phyloP scores from a whole-genome alignment of 192 early-diverging fungal genomes.

The Entrophospora sp. region DNA sequence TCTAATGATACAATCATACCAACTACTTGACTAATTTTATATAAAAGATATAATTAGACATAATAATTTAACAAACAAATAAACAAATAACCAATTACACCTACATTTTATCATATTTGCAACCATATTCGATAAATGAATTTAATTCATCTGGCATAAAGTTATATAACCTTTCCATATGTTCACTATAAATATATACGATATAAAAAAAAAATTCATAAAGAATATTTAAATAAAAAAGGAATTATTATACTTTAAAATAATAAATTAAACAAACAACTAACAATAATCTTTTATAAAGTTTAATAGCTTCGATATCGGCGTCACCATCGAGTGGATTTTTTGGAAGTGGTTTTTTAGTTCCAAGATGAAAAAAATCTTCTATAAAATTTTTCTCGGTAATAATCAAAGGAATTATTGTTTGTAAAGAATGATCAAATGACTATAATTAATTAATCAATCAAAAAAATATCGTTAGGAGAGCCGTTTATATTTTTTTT shows the following conservation, averaged over 20 bases:
- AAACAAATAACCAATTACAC: slow-evolving; percentile 12
- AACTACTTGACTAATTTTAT: slow-evolving; percentile 45
- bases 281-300: slow-evolving; percentile 56
- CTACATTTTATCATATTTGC: slow-evolving; percentile 64
- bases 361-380: slow-evolving; percentile 70
- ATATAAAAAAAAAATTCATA: slow-evolving; percentile 5
- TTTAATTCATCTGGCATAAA: slow-evolving; percentile 62
- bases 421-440: slow-evolving; percentile 50
- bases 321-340: too few species aligned
- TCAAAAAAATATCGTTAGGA: too few species aligned
- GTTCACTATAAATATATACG: too few species aligned
- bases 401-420: slow-evolving; percentile 58
- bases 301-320: slow-evolving; percentile 51
- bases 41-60: not conserved
- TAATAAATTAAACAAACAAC: too few species aligned
- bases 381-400: slow-evolving; percentile 89
- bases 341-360: slow-evolving; percentile 30
- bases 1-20: slow-evolving; percentile 82
- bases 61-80: not conserved
- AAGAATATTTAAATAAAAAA: not conserved
- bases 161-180: slow-evolving; percentile 74
- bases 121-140: slow-evolving; percentile 64
- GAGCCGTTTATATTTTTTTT: too few species aligned
- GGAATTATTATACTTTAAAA: not conserved
- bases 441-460: slow-evolving; percentile 32